These are phyloP conservation scores for Pestalotiopsis sp. DNA, from an alignment of 2,329 filamentous ascomycete genomes.

Conservation along the genomic window DNA sequence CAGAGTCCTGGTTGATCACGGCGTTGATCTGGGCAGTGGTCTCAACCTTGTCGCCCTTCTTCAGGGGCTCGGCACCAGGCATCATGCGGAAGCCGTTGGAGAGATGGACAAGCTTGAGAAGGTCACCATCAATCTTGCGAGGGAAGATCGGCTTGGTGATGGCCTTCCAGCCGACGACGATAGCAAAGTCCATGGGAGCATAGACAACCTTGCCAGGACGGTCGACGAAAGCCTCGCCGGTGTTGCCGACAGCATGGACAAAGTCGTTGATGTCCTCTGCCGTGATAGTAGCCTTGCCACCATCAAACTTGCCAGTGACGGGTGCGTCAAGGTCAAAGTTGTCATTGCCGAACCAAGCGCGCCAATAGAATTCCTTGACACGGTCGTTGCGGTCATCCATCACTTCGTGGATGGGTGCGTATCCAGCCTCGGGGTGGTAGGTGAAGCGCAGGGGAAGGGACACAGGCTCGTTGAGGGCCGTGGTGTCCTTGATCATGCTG, in stretches of 20 bases:
- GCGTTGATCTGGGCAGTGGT: slow-evolving; percentile 97
- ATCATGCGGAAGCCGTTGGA: slow-evolving; percentile 99
- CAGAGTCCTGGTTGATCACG: slow-evolving; percentile 96
- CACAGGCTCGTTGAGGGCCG: slow-evolving; percentile 80
- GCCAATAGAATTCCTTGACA: slow-evolving; percentile 99
- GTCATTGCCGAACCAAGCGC: slow-evolving; percentile 93
- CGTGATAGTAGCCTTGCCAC: slow-evolving; percentile 84
- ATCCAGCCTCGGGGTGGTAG: slow-evolving; percentile 93
- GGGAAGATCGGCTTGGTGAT: slow-evolving; percentile 99
- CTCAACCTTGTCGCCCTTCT: slow-evolving; percentile 91
- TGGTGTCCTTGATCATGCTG: slow-evolving; percentile 92
- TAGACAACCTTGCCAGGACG: slow-evolving; percentile 91
- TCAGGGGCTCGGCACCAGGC: slow-evolving; percentile 89
- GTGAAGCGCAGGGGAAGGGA: slow-evolving; percentile 85
- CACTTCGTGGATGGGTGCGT: slow-evolving; percentile 95
- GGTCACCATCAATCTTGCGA: slow-evolving; percentile 90
- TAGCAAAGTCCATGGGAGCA: slow-evolving; percentile 98
- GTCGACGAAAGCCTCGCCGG: slow-evolving; percentile 95
- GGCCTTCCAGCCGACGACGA: slow-evolving; percentile 98
- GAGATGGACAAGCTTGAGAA: slow-evolving; percentile 93
- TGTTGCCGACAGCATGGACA: slow-evolving; percentile 98
- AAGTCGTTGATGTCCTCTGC: slow-evolving; percentile 96
- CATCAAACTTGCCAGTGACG: slow-evolving; percentile 87
- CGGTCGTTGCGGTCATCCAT: slow-evolving; percentile 96
- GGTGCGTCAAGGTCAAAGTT: slow-evolving; percentile 80